phyloP scores from a whole-genome alignment of 2,329 filamentous ascomycete genomes.

The Drechslerella dactyloides region DNA sequence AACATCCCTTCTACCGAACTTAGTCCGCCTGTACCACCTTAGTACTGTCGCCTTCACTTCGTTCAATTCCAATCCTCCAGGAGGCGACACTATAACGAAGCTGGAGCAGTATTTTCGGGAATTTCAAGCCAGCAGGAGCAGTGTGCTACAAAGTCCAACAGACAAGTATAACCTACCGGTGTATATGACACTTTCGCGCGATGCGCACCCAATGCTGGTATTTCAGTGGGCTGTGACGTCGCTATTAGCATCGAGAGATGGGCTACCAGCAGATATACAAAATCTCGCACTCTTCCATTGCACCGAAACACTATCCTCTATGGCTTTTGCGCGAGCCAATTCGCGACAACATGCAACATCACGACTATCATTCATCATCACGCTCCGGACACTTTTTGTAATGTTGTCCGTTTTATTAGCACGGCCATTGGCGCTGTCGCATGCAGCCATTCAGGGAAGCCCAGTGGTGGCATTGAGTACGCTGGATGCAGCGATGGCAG shows the following conservation, averaged over 20 bases:
- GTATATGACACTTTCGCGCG: conserved; percentile 25
- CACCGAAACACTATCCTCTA: conserved; percentile 12
- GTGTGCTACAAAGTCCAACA: not conserved
- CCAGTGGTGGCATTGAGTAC: not conserved
- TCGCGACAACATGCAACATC: conserved; percentile 3
- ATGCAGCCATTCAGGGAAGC: not conserved
- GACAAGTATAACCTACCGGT: not conserved
- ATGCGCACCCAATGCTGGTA: conserved; percentile 29
- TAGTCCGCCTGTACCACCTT: conserved; percentile 17
- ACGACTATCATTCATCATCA: conserved; percentile 22
- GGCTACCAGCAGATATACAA: conserved; percentile 9
- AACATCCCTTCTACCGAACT: conserved; percentile 16
- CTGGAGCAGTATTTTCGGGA: conserved; percentile 12
- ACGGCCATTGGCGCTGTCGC: not conserved
- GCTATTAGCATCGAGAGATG: conserved; percentile 7
- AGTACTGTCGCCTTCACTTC: conserved; percentile 40
- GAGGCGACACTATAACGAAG: conserved; percentile 9
- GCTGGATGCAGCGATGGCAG: conserved; percentile 10
- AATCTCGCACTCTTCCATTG: conserved; percentile 12
- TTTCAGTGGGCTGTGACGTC: conserved; percentile 37
- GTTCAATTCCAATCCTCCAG: conserved; percentile 29
- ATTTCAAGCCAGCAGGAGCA: conserved; percentile 10
- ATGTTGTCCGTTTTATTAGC: conserved; percentile 21
- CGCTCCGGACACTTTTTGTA: conserved; percentile 25
- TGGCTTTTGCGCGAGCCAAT: not conserved